Evolutionary conservation across 768 basidiomycete species (phyloP).

Genomic region (Lactifluus volemus): DNA sequence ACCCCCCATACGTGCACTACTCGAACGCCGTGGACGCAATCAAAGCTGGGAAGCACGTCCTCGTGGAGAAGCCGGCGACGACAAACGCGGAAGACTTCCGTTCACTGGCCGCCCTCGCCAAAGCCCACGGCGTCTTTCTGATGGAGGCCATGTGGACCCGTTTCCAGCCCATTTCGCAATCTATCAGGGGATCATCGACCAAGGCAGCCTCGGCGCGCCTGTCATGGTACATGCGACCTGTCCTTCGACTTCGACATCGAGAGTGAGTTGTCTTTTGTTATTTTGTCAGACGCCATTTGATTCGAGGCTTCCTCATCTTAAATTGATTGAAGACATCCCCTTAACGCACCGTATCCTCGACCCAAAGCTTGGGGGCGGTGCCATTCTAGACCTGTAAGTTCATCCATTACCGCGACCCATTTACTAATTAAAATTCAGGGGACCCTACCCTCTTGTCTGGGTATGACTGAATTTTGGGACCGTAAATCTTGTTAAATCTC

Average conservation of each 20-base stretch:
- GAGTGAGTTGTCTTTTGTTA: constrained; percentile 34
- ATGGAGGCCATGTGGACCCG: constrained; percentile 93
- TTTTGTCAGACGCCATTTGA: neutral
- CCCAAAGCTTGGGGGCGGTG: constrained; percentile 74
- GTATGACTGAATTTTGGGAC: constrained; percentile 29
- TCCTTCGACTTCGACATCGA: constrained; percentile 61
- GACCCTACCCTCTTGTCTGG: constrained; percentile 79
- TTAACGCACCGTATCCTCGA: constrained; percentile 69
- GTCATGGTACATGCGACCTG: constrained; percentile 62
- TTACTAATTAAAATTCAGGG: constrained; percentile 33
- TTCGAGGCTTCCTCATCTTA: neutral
- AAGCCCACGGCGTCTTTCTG: constrained; percentile 72
- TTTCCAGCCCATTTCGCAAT: constrained; percentile 61
- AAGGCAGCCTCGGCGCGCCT: constrained; percentile 57
- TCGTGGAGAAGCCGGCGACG: constrained; percentile 87
- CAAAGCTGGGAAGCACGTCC: constrained; percentile 72
- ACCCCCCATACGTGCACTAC: constrained; percentile 85
- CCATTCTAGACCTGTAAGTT: constrained; percentile 72
- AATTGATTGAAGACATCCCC: constrained; percentile 46
- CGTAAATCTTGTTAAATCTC: neutral
- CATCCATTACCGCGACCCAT: neutral
- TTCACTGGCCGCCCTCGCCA: constrained; percentile 65
- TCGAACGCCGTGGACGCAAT: constrained; percentile 67
- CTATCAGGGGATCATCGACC: constrained; percentile 56
- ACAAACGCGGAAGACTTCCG: constrained; percentile 66